phyloP scores from a whole-genome alignment of 257 asterid genomes.

The Ophiorrhiza pumila region DNA sequence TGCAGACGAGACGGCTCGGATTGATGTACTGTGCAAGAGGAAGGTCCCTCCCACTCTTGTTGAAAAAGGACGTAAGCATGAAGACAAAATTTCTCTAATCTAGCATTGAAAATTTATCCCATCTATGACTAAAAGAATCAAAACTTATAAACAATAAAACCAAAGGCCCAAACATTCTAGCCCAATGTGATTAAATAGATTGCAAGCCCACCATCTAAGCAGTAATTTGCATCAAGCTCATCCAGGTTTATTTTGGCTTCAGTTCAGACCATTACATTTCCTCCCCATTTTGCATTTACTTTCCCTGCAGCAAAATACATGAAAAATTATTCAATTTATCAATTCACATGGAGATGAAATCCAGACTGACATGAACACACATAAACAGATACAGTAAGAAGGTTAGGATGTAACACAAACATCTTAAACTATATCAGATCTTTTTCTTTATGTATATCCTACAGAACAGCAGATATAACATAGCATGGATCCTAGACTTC shows the following conservation, averaged over 20 bases:
- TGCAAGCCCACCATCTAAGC: too few species aligned
- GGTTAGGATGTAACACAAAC: not conserved
- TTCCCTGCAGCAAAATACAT: not conserved
- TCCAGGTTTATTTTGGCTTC: slow-evolving; percentile 77
- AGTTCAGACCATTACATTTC: slow-evolving; percentile 64
- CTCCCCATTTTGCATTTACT: slow-evolving; percentile 20
- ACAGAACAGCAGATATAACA: slow-evolving; percentile 28
- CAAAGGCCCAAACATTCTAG: too few species aligned
- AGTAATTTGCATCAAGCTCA: slow-evolving; percentile 18
- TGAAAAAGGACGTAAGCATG: too few species aligned
- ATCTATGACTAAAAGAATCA: too few species aligned
- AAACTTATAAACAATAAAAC: too few species aligned
- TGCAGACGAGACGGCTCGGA: too few species aligned
- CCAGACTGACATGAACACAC: not conserved
- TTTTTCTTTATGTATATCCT: slow-evolving; percentile 83
- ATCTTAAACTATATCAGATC: slow-evolving; percentile 34
- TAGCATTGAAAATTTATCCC: too few species aligned
- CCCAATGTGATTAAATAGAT: too few species aligned
- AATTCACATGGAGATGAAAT: not conserved
- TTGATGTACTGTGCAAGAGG: too few species aligned
- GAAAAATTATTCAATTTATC: not conserved
- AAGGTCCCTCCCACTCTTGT: too few species aligned
- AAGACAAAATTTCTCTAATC: too few species aligned
- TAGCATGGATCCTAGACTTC: slow-evolving; percentile 16
- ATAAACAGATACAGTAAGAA: not conserved